These are phyloP conservation scores for Vanrija sp. DNA, from an alignment of 1,284 basidiomycete genomes.

Conservation along the genomic window DNA sequence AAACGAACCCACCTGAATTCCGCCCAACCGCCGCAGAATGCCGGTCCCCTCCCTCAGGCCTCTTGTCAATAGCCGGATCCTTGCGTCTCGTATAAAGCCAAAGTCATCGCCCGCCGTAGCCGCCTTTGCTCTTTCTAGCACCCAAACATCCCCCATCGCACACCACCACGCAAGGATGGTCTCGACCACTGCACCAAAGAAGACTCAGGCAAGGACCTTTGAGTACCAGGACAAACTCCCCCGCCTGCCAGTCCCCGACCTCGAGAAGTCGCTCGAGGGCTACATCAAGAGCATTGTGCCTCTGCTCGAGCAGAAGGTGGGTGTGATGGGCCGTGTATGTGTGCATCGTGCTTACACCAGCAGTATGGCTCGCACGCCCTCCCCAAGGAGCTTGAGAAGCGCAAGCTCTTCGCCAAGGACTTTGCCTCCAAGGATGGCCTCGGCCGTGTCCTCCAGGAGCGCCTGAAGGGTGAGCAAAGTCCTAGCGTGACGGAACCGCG, in stretches of 20 bases:
- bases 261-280: conserved; percentile 69
- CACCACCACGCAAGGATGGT: conserved; percentile 30
- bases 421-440: conserved; percentile 64
- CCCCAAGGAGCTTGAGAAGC: conserved; percentile 58
- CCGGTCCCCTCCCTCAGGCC: background rate
- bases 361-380: conserved; percentile 58
- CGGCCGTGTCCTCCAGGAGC: conserved; percentile 69
- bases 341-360: conserved; percentile 6
- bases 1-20: too few relatives aligned
- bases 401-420: conserved; percentile 64
- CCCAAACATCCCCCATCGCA: background rate
- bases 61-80: background rate
- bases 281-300: conserved; percentile 80
- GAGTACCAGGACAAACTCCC: conserved; percentile 51
- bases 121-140: background rate
- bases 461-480: conserved; percentile 64
- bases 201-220: conserved; percentile 51
- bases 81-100: background rate
- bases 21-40: background rate
- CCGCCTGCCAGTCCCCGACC: conserved; percentile 79
- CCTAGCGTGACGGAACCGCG: background rate
- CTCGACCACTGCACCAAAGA: conserved; percentile 19
- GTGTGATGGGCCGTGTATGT: conserved; percentile 1
- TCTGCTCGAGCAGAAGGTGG: conserved; percentile 69
- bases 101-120: background rate